These are phyloP conservation scores for Hypoxylon crocopeplum DNA, from an alignment of 495 filamentous ascomycete species.

Conservation along the genomic window DNA sequence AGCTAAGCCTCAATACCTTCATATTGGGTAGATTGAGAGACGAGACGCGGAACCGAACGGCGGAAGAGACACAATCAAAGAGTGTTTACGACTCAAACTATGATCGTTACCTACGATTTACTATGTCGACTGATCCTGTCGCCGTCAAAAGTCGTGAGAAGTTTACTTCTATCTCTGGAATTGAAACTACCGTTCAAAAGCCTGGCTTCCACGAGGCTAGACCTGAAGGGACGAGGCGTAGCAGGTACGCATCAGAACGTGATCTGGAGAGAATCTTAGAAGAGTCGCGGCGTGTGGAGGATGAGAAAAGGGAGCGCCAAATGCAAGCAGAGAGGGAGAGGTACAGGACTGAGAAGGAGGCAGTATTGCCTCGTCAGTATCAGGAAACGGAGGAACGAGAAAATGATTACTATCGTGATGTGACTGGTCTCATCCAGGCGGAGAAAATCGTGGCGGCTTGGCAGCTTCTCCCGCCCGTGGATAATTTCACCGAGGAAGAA, in stretches of 20 bases:
- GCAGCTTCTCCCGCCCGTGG: conserved; percentile 74
- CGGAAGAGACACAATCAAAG: conserved; percentile 41
- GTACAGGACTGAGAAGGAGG: conserved; percentile 82
- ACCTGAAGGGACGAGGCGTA: conserved; percentile 68
- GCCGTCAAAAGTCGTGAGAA: conserved; percentile 54
- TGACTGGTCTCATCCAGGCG: conserved; percentile 70
- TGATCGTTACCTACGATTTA: conserved; percentile 57
- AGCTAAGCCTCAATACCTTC: conserved; percentile 43
- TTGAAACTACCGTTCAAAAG: conserved; percentile 35
- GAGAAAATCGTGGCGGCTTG: conserved; percentile 72
- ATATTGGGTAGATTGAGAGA: conserved; percentile 40
- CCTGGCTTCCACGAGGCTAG: conserved; percentile 59
- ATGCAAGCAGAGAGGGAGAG: conserved; percentile 72
- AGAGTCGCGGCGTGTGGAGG: conserved; percentile 77
- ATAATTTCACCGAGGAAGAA: conserved; percentile 86
- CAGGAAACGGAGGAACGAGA: conserved; percentile 55
- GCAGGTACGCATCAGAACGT: conserved; percentile 67
- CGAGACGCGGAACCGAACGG: conserved; percentile 20
- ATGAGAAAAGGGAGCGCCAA: conserved; percentile 73
- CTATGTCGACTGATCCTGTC: conserved; percentile 57
- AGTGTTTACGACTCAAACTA: conserved; percentile 49
- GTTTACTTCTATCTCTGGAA: conserved; percentile 39
- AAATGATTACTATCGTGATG: conserved; percentile 70
- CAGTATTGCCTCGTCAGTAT: conserved; percentile 81
- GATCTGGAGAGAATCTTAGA: conserved; percentile 79